Evolutionary conservation across 495 filamentous ascomycete genomes (phyloP).

Genomic region (Penicillium tannophilum): DNA sequence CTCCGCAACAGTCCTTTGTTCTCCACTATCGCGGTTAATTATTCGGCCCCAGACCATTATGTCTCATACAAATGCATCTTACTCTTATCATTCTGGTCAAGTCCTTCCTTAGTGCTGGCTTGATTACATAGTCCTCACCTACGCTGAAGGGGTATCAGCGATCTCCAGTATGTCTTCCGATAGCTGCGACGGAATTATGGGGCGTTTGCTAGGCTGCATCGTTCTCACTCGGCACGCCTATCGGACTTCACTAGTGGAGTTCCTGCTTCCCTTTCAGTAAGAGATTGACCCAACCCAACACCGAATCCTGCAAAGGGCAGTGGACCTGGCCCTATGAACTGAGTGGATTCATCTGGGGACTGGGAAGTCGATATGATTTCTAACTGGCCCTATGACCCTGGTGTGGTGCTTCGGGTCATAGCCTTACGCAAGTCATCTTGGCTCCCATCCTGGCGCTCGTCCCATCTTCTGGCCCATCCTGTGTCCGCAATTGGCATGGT

Average conservation of each 20-base stretch:
- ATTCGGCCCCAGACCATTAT: not conserved
- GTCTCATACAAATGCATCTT: not conserved
- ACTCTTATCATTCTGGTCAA: not conserved
- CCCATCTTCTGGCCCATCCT: not conserved
- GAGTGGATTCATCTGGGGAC: conserved; percentile 1
- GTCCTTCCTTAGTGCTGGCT: too few relatives aligned
- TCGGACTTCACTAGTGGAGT: conserved; percentile 20
- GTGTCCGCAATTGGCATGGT: not conserved
- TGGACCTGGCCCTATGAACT: not conserved
- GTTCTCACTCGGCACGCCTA: conserved; percentile 19
- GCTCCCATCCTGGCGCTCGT: not conserved
- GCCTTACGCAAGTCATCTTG: conserved; percentile 4
- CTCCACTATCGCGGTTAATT: not conserved
- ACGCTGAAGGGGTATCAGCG: conserved; percentile 5
- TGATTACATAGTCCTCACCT: not conserved
- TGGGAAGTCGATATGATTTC: not conserved
- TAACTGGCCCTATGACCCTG: not conserved
- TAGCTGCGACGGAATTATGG: conserved; percentile 23
- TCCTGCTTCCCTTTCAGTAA: conserved; percentile 17
- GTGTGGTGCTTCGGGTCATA: not conserved
- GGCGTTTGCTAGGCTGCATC: conserved; percentile 31
- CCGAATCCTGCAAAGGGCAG: conserved; percentile 11
- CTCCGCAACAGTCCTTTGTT: not conserved
- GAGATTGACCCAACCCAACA: conserved; percentile 7
- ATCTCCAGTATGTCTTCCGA: conserved; percentile 14